Conservation (phyloP, 2,329 filamentous ascomycete species). For the Fusarium praegraminearum region DNA sequence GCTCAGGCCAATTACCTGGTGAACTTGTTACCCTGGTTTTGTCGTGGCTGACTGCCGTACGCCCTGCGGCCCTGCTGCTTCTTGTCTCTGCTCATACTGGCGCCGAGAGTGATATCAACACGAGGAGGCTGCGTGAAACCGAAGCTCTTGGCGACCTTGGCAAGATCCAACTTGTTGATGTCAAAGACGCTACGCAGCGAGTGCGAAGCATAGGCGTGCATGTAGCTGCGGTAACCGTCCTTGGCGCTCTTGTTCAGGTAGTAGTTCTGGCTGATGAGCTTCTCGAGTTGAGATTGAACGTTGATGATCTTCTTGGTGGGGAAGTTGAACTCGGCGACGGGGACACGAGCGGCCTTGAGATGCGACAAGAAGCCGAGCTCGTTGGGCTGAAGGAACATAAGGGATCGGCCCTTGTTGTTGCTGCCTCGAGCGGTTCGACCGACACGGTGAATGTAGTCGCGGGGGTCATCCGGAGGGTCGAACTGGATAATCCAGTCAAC, state of each 20-base stretch:
- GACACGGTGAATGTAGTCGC: constrained; percentile 95
- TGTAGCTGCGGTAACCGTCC: constrained; percentile 86
- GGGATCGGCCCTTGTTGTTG: constrained; percentile 84
- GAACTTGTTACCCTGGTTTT: constrained; percentile 54
- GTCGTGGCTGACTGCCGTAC: constrained; percentile 83
- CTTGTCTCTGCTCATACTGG: constrained; percentile 81
- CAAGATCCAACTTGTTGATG: constrained; percentile 84
- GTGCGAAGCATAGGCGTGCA: constrained; percentile 92
- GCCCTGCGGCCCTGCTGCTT: constrained; percentile 70
- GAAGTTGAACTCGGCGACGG: constrained; percentile 96
- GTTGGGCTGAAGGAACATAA: constrained; percentile 92
- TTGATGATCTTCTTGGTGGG: constrained; percentile 92
- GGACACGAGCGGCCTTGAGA: constrained; percentile 90
- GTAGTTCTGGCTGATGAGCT: constrained; percentile 94
- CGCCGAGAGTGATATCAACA: constrained; percentile 85
- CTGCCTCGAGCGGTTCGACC: constrained; percentile 91
- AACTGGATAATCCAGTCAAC: constrained; percentile 98
- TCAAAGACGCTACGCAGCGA: constrained; percentile 73
- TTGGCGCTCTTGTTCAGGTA: constrained; percentile 91
- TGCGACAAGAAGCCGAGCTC: constrained; percentile 94
- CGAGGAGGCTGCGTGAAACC: constrained; percentile 82
- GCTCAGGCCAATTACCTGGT: constrained; percentile 35
- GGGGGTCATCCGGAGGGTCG: constrained; percentile 90
- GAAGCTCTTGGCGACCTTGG: constrained; percentile 86
- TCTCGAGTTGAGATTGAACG: constrained; percentile 91